Conservation (phyloP, 1,284 basidiomycete species). For the Boletus albobrunnescens region DNA sequence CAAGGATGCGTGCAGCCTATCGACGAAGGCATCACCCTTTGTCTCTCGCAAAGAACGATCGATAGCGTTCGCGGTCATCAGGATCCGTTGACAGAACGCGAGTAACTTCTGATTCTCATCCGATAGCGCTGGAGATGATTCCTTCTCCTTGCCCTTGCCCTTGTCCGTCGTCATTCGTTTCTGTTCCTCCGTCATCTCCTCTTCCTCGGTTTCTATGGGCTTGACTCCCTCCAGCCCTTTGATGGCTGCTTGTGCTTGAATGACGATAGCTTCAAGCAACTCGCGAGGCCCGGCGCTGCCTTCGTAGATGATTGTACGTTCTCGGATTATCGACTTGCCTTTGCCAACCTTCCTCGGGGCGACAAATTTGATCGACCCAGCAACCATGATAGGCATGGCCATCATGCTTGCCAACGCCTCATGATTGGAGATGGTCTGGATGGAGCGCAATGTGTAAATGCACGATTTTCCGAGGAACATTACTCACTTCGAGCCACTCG, state of each 20-base stretch:
- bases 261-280: slow-evolving; percentile 81
- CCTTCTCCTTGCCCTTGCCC: slow-evolving; percentile 60
- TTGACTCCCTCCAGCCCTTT: slow-evolving; percentile 75
- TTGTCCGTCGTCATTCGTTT: slow-evolving; percentile 66
- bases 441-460: background rate
- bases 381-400: slow-evolving; percentile 92
- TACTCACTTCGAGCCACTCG: slow-evolving; percentile 81
- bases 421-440: slow-evolving; percentile 81
- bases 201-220: slow-evolving; percentile 42
- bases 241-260: slow-evolving; percentile 83
- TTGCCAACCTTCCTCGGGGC: slow-evolving; percentile 48
- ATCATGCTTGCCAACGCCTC: slow-evolving; percentile 91
- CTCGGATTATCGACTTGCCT: slow-evolving; percentile 51
- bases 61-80: slow-evolving; percentile 74
- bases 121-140: slow-evolving; percentile 40
- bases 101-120: slow-evolving; percentile 68
- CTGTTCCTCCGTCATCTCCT: slow-evolving; percentile 77
- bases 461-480: background rate
- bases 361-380: slow-evolving; percentile 61
- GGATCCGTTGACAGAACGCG: slow-evolving; percentile 73
- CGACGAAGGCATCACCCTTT: slow-evolving; percentile 79
- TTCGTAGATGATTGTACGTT: slow-evolving; percentile 81
- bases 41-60: slow-evolving; percentile 81
- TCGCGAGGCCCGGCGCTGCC: slow-evolving; percentile 85
- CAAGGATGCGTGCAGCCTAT: slow-evolving; percentile 68